Base-by-base conservation (phyloP, 805 yeast genomes). In the Metschnikowia corniflorae region DNA sequence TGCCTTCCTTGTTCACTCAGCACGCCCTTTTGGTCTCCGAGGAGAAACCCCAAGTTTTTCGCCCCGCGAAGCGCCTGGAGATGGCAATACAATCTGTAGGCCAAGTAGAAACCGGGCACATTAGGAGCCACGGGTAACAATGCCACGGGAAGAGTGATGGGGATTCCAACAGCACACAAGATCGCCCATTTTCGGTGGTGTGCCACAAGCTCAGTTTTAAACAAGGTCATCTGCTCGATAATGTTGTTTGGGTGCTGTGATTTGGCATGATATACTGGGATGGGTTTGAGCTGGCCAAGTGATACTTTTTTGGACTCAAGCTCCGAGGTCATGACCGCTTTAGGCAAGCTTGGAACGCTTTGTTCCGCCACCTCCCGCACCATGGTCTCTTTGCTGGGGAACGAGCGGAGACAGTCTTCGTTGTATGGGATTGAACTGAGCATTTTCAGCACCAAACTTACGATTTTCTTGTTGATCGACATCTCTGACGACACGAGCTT, bases 91-190 rank as follows among this genome's bases (percentile, higher is more conserved):
- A 83, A 70, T 43, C 97, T 70, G 55, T 83, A 89, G 3, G 83
- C 70, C 28, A 89, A 60, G 52, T 87, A 91, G 53, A 91, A 83
- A 0, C 96, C 96, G 0, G 97, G 97, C 15, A 89, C 75, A 51
- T 89, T 89, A 15, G 97, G 97, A 3, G 88, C 57, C n/a, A 89
- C 69, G 0, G 97, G 97, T 0, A 91, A 54, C 28, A 87, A 49
- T 0, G 86, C 88, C 28, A 89, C 57, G 2, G 97, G 97, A 3
- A 86, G 49, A 0, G 94, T 78, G 29, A 89, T 45, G 2, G 97
- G 97, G 3, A 91, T 59, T 3, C 79, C 78, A 12, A 80, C 40
- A 1, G 75, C 69, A 46, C 83, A 77, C 25, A 66, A 46, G 2
- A 74, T 31, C 44, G 82, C 70, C 48, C 74, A 73, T 51, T 73